Evolutionary conservation across 768 basidiomycete genomes (phyloP), one percentile per base, ranked within the genome.

Genomic region (Boletus fagicola): DNA sequence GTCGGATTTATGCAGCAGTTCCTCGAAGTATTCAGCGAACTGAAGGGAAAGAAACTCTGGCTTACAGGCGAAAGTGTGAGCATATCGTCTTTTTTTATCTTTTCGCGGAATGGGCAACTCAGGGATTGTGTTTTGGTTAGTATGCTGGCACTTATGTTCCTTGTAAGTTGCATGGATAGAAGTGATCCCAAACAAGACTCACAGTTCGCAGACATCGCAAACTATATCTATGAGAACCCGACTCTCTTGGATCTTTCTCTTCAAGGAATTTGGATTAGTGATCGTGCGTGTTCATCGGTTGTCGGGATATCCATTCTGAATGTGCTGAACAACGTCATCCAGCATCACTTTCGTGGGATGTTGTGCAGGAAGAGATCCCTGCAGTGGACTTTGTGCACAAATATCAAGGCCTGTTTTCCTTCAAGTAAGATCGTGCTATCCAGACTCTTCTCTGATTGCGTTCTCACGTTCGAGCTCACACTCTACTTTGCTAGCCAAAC

Each of bases 321-420:
- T 11, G 45, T 52, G 6, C 33, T 48, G 9, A 58, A 45, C 15
- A 9, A 35, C 7, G 15, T 24, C 2, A 12, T 43, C 38, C 51
- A 87, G 86, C 86, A 16, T 74, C 75, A 4, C 60, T 90, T 5
- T 83, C 84, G 0, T 87, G 80, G 79, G 74, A 80, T 28, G 78
- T 90, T 11, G 83, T 87, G 12, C 86, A 88, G 66, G 71, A 78
- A 51, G 76, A 90, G 68, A 86, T 91, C 46, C 86, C 88, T 1
- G 87, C 87, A 0, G 84, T 90, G 28, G 74, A 79, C 56, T 90
- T 90, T 58, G 89, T 91, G 6, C 81, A 88, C 68, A 86, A 87
- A 71, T 89, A 85, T 54, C 70, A 83, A 61, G 75, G 82, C 58
- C 81, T 90, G 13, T 90, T 92, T 65, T 76, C 86, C 0, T 79